A percentile compares a stretch with the other conserved stretches of the same genome.
These are phyloP conservation scores for Dryadomyces quercus-mongolicae DNA, from an alignment of 2,329 filamentous ascomycete species.

Conservation along the genomic window DNA sequence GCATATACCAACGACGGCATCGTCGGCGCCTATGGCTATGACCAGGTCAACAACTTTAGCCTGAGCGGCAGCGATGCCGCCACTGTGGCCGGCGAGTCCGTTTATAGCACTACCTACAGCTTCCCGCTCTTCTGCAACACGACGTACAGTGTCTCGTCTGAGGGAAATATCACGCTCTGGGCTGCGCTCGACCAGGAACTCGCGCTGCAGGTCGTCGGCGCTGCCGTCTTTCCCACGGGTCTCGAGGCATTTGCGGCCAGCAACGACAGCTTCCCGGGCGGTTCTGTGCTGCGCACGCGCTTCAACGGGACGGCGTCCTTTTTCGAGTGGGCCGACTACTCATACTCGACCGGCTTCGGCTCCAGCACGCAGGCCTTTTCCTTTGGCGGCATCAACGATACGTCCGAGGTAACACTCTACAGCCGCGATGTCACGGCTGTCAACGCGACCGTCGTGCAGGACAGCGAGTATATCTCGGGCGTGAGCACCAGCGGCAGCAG, in stretches of 20 bases:
- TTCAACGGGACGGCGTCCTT: constrained; percentile 48
- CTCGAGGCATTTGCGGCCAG: constrained; percentile 39
- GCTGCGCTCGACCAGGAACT: constrained; percentile 30
- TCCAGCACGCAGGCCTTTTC: constrained; percentile 42
- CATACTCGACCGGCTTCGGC: constrained; percentile 37
- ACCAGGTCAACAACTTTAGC: constrained; percentile 29
- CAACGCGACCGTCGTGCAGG: constrained; percentile 37
- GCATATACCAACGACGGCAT: constrained; percentile 39
- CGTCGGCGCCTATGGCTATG: constrained; percentile 21
- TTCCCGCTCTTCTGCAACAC: constrained; percentile 52
- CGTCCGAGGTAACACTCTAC: constrained; percentile 35
- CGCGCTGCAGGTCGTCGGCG: constrained; percentile 23
- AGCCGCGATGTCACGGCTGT: constrained; percentile 39
- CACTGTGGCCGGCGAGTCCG: neutral
- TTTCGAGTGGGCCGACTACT: constrained; percentile 30
- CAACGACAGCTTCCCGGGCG: constrained; percentile 12
- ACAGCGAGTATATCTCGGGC: constrained; percentile 9
- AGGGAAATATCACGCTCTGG: constrained; percentile 33
- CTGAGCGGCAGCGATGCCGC: constrained; percentile 17
- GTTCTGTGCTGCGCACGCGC: constrained; percentile 32
- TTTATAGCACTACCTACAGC: constrained; percentile 29
- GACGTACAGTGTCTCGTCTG: constrained; percentile 28
- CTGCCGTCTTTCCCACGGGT: constrained; percentile 41
- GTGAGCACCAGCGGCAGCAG: neutral
- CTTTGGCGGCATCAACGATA: constrained; percentile 32